Conservation (phyloP, 257 asterid species). For the Ballota nigra region DNA sequence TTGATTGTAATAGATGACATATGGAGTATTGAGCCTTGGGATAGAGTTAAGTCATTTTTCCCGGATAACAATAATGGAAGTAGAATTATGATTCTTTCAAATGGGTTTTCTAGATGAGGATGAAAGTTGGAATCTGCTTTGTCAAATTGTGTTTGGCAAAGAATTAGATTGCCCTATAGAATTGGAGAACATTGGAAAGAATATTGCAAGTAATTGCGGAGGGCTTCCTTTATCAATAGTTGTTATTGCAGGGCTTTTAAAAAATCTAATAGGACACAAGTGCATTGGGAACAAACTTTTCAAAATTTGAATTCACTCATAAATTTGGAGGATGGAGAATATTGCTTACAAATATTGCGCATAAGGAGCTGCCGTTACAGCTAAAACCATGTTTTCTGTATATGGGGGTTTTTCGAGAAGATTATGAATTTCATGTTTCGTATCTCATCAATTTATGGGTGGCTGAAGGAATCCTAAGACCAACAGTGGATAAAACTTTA, state of each 20-base stretch:
- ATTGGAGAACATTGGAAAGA: not conserved
- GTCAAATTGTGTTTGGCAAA: not conserved
- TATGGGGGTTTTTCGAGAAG: not conserved
- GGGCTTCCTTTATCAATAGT: conserved; percentile 22
- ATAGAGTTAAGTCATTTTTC: not conserved
- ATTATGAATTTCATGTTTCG: not conserved
- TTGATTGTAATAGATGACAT: conserved; percentile 2
- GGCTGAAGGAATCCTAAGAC: conserved; percentile 1
- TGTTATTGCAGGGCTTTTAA: conserved; percentile 9
- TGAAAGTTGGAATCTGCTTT: conserved; percentile 9
- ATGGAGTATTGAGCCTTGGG: not conserved
- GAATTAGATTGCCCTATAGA: not conserved
- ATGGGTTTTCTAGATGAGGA: conserved; percentile 8
- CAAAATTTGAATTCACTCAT: not conserved
- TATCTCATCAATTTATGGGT: not conserved
- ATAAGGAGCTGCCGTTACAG: not conserved
- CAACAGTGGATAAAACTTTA: not conserved
- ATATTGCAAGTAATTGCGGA: conserved; percentile 10
- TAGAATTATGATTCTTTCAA: not conserved
- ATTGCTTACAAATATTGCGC: not conserved
- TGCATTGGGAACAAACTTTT: not conserved
- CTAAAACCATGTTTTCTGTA: conserved; percentile 1
- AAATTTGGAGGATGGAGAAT: not conserved
- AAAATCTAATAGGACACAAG: not conserved
- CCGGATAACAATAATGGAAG: not conserved